Percentiles rank a stretch among this genome's conserved stretches.
These are phyloP conservation scores for Tolypocladium album DNA, from an alignment of 2,329 filamentous ascomycete genomes.

Conservation along the genomic window DNA sequence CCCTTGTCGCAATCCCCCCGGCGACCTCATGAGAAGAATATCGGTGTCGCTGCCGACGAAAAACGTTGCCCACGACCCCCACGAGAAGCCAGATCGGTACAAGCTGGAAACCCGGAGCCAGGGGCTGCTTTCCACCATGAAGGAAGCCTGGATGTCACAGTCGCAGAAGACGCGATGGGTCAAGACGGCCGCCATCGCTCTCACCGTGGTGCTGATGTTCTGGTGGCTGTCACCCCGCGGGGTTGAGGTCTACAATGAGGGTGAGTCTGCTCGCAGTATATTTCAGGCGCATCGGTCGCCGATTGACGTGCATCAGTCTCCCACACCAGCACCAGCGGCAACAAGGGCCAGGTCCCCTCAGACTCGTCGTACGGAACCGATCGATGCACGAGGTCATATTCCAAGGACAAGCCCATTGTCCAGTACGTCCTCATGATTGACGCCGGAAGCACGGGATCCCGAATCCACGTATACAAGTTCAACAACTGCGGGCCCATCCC, in stretches of 20 bases:
- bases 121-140: constrained; percentile 42
- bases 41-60: constrained; percentile 53
- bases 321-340: constrained; percentile 8
- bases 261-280: constrained; percentile 14
- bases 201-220: constrained; percentile 49
- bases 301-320: constrained; percentile 8
- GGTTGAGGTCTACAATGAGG: constrained; percentile 40
- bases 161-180: constrained; percentile 55
- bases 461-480: constrained; percentile 98
- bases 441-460: constrained; percentile 91
- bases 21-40: constrained; percentile 48
- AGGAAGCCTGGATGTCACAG: constrained; percentile 50
- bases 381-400: constrained; percentile 73
- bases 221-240: constrained; percentile 53
- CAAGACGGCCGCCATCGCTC: constrained; percentile 52
- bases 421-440: constrained; percentile 99
- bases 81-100: constrained; percentile 57
- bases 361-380: constrained; percentile 56
- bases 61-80: constrained; percentile 47
- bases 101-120: constrained; percentile 32
- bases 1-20: not conserved
- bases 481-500: constrained; percentile 97
- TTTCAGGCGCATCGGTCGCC: not conserved
- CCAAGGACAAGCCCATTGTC: constrained; percentile 82
- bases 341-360: constrained; percentile 40